Percentiles rank a stretch among this genome's conserved stretches.
Conservation (phyloP, 2,329 filamentous ascomycete genomes). For the Rhexocercosporidium sp. region DNA sequence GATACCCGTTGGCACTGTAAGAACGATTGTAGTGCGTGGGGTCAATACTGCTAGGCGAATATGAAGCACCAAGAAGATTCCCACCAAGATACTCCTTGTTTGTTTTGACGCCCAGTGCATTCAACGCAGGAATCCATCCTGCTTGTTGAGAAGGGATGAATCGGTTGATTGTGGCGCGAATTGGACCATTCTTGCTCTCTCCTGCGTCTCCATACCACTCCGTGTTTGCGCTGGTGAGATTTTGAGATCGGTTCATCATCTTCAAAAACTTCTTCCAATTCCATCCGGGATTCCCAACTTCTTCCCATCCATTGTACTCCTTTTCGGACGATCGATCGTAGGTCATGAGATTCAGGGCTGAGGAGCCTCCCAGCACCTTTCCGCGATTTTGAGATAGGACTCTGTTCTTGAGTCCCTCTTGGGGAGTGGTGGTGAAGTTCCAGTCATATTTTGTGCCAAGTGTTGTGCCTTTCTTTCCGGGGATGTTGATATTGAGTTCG, state of each 20-base stretch:
- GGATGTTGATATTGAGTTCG: conserved; percentile 46
- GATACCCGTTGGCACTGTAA: conserved; percentile 55
- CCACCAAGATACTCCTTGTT: conserved; percentile 55
- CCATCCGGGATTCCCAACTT: conserved; percentile 51
- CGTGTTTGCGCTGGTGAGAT: conserved; percentile 24
- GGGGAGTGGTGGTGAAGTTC: conserved; percentile 46
- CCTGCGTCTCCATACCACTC: conserved; percentile 35
- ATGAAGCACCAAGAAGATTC: conserved; percentile 55
- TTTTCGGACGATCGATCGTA: conserved; percentile 31
- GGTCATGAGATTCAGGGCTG: conserved; percentile 41
- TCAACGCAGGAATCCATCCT: conserved; percentile 52
- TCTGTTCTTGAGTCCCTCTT: conserved; percentile 40
- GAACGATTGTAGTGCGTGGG: conserved; percentile 53
- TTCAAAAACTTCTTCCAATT: conserved; percentile 40
- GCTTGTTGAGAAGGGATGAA: conserved; percentile 50
- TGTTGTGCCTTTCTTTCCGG: conserved; percentile 43
- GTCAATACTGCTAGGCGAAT: conserved; percentile 55
- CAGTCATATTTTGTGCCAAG: conserved; percentile 49
- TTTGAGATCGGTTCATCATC: conserved; percentile 26
- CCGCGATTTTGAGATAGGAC: conserved; percentile 35
- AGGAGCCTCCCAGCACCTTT: conserved; percentile 45
- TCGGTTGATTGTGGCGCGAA: conserved; percentile 48
- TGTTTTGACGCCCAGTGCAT: conserved; percentile 48
- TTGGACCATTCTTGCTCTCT: conserved; percentile 45
- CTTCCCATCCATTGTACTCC: conserved; percentile 48